phyloP scores from a whole-genome alignment of 2,329 filamentous ascomycete species.

The Monilinia polystroma region DNA sequence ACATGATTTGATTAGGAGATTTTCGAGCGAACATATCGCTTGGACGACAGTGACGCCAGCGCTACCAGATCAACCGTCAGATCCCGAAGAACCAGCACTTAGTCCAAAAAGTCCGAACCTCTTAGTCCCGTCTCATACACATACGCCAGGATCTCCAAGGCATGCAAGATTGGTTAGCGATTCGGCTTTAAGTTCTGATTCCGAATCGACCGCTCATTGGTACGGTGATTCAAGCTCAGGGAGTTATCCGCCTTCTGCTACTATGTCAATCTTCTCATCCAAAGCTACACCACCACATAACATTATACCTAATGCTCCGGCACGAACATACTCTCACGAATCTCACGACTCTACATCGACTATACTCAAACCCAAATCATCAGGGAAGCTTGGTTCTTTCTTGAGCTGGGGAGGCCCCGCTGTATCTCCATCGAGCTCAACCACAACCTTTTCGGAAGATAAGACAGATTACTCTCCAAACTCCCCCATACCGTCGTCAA shows the following conservation, averaged over 20 bases:
- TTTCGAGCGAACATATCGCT: conserved; percentile 32
- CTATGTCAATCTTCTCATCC: conserved; percentile 41
- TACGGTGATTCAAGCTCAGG: conserved; percentile 36
- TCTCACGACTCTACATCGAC: conserved; percentile 35
- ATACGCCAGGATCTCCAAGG: conserved; percentile 28
- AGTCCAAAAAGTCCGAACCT: conserved; percentile 32
- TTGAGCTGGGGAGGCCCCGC: conserved; percentile 61
- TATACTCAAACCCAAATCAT: conserved; percentile 47
- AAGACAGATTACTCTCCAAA: conserved; percentile 52
- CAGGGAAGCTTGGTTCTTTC: conserved; percentile 61
- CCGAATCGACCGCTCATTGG: conserved; percentile 37
- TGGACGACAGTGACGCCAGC: conserved; percentile 30
- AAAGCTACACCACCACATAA: conserved; percentile 39
- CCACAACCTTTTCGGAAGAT: conserved; percentile 59
- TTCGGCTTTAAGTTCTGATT: conserved; percentile 34
- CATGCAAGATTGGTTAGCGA: conserved; percentile 39
- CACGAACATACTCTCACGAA: conserved; percentile 35
- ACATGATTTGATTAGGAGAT: conserved; percentile 26
- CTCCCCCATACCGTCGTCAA: conserved; percentile 58
- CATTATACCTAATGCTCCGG: conserved; percentile 30
- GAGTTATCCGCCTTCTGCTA: conserved; percentile 34
- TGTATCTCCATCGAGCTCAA: conserved; percentile 55
- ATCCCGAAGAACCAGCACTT: conserved; percentile 25
- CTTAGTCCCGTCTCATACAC: conserved; percentile 31
- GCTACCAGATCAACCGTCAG: conserved; percentile 26